Evolutionary conservation across 768 basidiomycete species (phyloP).

Genomic region (Naematelia encephala): DNA sequence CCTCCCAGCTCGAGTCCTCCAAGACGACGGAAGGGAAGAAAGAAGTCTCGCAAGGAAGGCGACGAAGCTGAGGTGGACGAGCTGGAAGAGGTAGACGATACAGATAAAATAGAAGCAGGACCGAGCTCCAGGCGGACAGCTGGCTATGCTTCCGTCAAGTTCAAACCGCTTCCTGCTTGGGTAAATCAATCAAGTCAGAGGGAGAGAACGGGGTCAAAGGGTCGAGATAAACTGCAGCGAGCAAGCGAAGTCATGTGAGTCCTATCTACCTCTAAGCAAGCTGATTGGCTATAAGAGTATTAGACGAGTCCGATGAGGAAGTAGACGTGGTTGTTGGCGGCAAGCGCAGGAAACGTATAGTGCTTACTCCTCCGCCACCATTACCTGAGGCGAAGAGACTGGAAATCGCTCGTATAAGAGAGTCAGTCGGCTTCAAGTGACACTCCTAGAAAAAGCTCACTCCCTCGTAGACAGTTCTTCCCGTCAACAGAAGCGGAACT

Average conservation of each 20-base stretch:
- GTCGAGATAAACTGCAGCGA: background rate
- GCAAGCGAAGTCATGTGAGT: background rate
- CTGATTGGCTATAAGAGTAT: background rate
- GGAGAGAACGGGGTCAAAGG: background rate
- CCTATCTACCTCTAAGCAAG: background rate
- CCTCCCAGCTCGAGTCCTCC: too few species aligned
- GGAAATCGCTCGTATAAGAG: background rate
- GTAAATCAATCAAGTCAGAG: background rate
- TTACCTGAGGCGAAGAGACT: background rate
- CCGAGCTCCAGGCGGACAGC: background rate
- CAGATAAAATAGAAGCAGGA: background rate
- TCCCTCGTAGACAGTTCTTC: background rate
- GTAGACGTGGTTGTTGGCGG: background rate
- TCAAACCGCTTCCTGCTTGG: background rate
- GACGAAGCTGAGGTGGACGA: too few species aligned
- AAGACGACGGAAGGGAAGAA: too few species aligned
- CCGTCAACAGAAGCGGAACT: background rate
- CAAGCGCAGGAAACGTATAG: background rate
- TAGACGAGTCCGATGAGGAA: background rate
- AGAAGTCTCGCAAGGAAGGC: too few species aligned
- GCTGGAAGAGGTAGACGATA: background rate
- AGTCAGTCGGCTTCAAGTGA: constrained; percentile 8
- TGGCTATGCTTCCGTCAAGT: background rate
- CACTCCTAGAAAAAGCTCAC: background rate
- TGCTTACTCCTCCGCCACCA: background rate